A percentile compares a stretch with the other conserved stretches of the same genome.
These are phyloP conservation scores for Rhynchospora breviuscula DNA, from an alignment of 176 grass and related monocot genomes.

Conservation along the genomic window DNA sequence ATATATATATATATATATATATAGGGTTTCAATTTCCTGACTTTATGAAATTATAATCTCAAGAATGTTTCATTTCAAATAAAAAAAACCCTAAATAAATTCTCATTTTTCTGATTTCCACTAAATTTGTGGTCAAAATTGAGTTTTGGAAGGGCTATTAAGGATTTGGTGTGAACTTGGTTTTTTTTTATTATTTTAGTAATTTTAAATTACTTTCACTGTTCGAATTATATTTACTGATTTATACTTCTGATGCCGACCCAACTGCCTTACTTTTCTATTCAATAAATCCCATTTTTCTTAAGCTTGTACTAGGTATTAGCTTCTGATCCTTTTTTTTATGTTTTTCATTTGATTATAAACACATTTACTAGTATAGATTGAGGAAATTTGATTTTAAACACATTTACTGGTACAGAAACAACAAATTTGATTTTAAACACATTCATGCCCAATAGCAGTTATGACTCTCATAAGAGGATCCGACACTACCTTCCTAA, in stretches of 20 bases:
- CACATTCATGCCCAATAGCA: no score
- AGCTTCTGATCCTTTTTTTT: no score
- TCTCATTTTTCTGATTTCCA: background rate
- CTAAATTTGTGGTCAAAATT: background rate
- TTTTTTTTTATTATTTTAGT: background rate
- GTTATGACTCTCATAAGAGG: no score
- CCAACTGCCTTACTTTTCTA: background rate
- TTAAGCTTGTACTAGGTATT: background rate
- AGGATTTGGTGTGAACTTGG: background rate
- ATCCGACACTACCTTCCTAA: no score
- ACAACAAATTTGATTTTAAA: no score
- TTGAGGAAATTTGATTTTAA: no score
- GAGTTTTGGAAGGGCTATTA: background rate
- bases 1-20: no score
- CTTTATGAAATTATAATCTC: background rate
- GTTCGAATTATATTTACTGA: background rate
- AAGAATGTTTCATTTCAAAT: background rate
- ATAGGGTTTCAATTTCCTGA: background rate
- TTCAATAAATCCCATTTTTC: background rate
- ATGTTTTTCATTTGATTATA: no score
- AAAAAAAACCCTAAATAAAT: background rate
- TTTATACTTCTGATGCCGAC: slow-evolving; percentile 11
- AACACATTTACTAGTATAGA: no score
- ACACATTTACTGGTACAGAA: no score
- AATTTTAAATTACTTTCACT: background rate